Evolutionary conservation across 768 basidiomycete genomes (phyloP).

Genomic region (Suillus bovinus): DNA sequence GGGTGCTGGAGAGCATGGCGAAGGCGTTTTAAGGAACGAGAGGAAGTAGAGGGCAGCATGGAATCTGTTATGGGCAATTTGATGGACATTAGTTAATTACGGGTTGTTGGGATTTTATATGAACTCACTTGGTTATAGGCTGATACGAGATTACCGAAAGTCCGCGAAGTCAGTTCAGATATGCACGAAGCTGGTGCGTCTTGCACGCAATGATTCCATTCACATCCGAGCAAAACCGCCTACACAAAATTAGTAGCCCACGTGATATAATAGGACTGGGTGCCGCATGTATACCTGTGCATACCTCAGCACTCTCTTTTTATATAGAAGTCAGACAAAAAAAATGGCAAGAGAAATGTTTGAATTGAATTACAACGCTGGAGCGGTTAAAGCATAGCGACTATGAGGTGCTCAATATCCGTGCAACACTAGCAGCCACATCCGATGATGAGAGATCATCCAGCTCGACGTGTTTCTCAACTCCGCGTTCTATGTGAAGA

Average conservation of each 20-base stretch:
- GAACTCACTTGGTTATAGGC: slow-evolving; percentile 1
- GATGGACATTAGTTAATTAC: slow-evolving; percentile 3
- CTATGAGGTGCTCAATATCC: slow-evolving; percentile 47
- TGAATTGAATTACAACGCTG: slow-evolving; percentile 2
- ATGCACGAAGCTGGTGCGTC: not conserved
- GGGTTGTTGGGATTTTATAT: not conserved
- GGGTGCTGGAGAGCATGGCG: slow-evolving; percentile 44
- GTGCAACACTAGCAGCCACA: slow-evolving; percentile 69
- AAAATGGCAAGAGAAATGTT: slow-evolving; percentile 2
- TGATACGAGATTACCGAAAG: not conserved
- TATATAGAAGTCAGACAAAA: not conserved
- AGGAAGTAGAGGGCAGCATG: not conserved
- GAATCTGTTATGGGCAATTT: not conserved
- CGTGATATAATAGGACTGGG: not conserved
- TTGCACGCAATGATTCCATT: not conserved
- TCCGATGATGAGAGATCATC: slow-evolving; percentile 73
- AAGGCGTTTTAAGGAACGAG: slow-evolving; percentile 33
- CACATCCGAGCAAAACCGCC: not conserved
- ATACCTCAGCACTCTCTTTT: not conserved
- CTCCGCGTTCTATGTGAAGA: slow-evolving; percentile 61
- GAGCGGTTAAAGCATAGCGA: slow-evolving; percentile 2
- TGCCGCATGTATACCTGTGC: not conserved
- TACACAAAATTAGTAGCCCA: not conserved
- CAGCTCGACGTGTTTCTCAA: slow-evolving; percentile 79
- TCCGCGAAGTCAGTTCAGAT: not conserved